These are phyloP conservation scores for Sphagnum tenellum DNA, from an alignment of 225 moss, liverwort and hornwort species.

Conservation along the genomic window DNA sequence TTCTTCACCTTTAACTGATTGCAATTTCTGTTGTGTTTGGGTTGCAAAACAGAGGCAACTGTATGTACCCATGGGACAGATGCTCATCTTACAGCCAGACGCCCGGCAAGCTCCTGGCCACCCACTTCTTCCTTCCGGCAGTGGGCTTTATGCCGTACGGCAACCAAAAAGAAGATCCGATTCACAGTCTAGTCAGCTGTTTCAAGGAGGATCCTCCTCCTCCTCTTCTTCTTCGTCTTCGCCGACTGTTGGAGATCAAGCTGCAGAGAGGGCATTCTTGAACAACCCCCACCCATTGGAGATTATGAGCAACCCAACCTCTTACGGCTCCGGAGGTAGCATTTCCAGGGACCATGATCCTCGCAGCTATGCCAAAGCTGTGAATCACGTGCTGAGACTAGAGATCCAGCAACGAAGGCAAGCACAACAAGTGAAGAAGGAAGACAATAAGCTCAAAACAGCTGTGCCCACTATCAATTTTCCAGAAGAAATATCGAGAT, in stretches of 20 bases:
- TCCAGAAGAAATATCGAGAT: constrained; percentile 16
- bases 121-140: constrained; percentile 26
- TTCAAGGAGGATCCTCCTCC: too few species aligned
- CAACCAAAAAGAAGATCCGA: constrained; percentile 10
- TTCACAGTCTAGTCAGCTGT: too few species aligned
- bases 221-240: constrained; percentile 1
- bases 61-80: constrained; percentile 76
- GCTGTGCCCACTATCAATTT: constrained; percentile 21
- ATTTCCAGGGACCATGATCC: constrained; percentile 44
- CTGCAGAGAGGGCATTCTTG: constrained; percentile 29
- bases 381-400: constrained; percentile 19
- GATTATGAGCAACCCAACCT: constrained; percentile 23
- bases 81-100: constrained; percentile 45
- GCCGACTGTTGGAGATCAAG: constrained; percentile 22
- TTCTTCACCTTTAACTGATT: neutral
- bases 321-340: constrained; percentile 25
- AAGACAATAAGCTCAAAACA: neutral
- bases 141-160: constrained; percentile 29
- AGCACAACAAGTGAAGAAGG: constrained; percentile 7
- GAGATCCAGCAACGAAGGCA: constrained; percentile 20
- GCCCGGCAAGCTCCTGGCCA: constrained; percentile 29
- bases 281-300: constrained; percentile 44
- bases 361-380: constrained; percentile 25
- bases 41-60: constrained; percentile 41
- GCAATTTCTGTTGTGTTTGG: neutral